Evolutionary conservation across 441 rosid genomes (phyloP), one percentile per base, ranked within the genome.

Genomic region (Raphanus hybrid): DNA sequence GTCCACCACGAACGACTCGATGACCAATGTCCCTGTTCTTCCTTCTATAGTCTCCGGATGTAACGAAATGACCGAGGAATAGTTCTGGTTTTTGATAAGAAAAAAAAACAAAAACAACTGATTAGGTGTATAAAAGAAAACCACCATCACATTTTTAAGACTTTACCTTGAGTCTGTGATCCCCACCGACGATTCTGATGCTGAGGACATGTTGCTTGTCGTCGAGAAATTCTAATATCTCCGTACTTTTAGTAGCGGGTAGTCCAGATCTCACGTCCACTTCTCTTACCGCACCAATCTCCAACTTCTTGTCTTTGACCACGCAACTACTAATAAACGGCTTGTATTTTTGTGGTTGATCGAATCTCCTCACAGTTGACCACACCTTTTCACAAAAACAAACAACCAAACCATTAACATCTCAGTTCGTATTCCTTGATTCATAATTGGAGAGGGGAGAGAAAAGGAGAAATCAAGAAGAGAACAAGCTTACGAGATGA

Each of bases 201-300:
- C 84, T 67, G 68, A 87, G 84, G 65, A 87, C 72, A 71, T 88
- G 91, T 57, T 82, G 85, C 37, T 83, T 52, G 54, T 87, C 90
- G 64, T 89, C 90, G 14, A 89, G 88, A 77, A 81, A 81, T 75
- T 89, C 92, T 59, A 89, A 73, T 16, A 83, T 74, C 79, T 88
- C 91, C 3, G 88, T 88, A 73, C 91, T 88, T 58, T 87, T 88
- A 59, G 91, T 89, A 57, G 92, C 92, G 0, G 92, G 92, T 20
- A 89, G 84, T 16, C 91, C 91, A 1, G 92, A 87, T 82, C 77
- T 89, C 23, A 89, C 87, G 78, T 83, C 87, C 29, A 89, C 88
- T 75, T 89, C 92, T 1, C 92, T 82, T 45, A 87, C 87, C 54
- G 85, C 78, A 61, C 89, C 91, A 69, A 76, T 85, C 79, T 84